These are phyloP conservation scores for Sclerotinia trifoliorum DNA, from an alignment of 2,329 filamentous ascomycete genomes.

Conservation along the genomic window DNA sequence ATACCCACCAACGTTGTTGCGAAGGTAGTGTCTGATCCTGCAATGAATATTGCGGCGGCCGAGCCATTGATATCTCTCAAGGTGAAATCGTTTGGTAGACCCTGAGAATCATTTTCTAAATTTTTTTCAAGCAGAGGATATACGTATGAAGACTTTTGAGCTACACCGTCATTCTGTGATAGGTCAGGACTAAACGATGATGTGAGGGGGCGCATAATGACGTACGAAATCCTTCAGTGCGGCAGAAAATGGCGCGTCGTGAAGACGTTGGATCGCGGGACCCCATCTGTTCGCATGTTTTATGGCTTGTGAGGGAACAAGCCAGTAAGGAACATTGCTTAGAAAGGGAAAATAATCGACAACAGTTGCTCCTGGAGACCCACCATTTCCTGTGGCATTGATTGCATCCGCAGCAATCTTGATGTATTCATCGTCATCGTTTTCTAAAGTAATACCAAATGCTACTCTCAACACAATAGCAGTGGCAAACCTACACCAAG, in stretches of 20 bases:
- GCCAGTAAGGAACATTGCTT: constrained; percentile 42
- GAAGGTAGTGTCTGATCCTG: constrained; percentile 45
- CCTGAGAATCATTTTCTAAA: neutral
- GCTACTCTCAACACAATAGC: constrained; percentile 47
- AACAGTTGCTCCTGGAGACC: constrained; percentile 41
- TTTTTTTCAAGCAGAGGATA: constrained; percentile 14
- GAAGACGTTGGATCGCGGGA: constrained; percentile 43
- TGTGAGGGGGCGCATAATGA: neutral
- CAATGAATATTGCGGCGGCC: constrained; percentile 47
- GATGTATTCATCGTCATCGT: constrained; percentile 44
- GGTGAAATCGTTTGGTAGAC: constrained; percentile 24
- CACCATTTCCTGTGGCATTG: constrained; percentile 35
- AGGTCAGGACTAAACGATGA: neutral
- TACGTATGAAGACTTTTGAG: constrained; percentile 20
- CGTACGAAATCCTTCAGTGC: constrained; percentile 15
- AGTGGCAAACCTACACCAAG: constrained; percentile 41
- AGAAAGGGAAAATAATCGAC: constrained; percentile 49
- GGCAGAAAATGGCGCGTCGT: constrained; percentile 45
- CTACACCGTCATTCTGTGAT: constrained; percentile 21
- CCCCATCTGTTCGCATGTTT: constrained; percentile 36
- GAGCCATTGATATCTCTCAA: constrained; percentile 46
- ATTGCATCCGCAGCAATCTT: constrained; percentile 41
- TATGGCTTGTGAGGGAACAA: constrained; percentile 35
- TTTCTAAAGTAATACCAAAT: constrained; percentile 45
- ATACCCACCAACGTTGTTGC: constrained; percentile 45